Base-by-base conservation (phyloP, 2,329 filamentous ascomycete genomes). In the Didymella glomerata region DNA sequence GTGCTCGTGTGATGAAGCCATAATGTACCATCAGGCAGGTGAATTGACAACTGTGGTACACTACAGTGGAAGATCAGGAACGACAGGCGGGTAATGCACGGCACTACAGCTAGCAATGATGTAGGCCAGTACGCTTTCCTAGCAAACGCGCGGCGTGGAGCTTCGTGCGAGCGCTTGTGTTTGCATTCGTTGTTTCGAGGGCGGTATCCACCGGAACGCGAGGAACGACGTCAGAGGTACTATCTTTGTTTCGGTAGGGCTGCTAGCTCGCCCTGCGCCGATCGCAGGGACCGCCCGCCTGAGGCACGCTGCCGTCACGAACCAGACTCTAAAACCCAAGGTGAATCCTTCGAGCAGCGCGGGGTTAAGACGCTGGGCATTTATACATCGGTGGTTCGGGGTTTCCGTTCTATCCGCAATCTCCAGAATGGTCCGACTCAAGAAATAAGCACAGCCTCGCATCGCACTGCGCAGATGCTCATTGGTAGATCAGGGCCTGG, bases 1-100 rank as follows among this genome's bases (percentile, higher is more conserved):
- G 22, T 62, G 59, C 48, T 61, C 45, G 54, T 63, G 64, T 63
- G 60, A 53, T 32, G 57, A 38, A 48, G 64, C 57, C 56, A 58
- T 58, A 11, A 20, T 58, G 38, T 32, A 42, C 24, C 54, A 45
- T 41, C 16, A 30, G n/a, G 28, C 13, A 34, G 34, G 22, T 48
- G 16, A 38, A 22, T 4, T 10, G 20, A 41, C n/a, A 18, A 25
- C 13, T 24, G 24, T 24, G 51, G 50, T 24, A 40, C 50, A 40
- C 50, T 54, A 47, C 16, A 14, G 24, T 10, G 14, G 51, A 48
- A 27, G 44, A 32, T 8, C 36, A 44, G 45, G 11, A 25, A 40
- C 22, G 27, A 30, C 22, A 25, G 22, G 13, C 32, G 6, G 4
- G 36, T 11, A 40, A 50, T 16, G 36, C 49, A 40, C 20, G 28